Base-by-base conservation (phyloP, 2,329 filamentous ascomycete species). In the Paraphaeosphaeria minitans region DNA sequence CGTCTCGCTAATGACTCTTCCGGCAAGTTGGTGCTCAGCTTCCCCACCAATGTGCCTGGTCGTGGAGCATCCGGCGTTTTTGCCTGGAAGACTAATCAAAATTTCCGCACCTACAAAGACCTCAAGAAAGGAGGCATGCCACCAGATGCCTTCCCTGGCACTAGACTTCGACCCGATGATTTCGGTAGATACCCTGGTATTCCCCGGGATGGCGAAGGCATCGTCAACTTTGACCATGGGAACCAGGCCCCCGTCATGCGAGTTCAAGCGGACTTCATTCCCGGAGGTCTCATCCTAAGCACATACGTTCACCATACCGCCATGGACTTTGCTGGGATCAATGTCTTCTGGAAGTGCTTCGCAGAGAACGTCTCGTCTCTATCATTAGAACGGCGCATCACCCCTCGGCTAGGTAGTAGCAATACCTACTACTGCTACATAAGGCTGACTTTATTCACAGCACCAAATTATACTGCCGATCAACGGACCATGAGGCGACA, bases 281-380 rank as follows among this genome's bases (percentile, higher is more conserved):
- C 71, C 2, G 73, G 73, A 14, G 74, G 74, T 1, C 69, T 77
- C 10, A 67, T 74, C 2, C 52, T 77, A n/a, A 74, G 70, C 55
- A 69, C 69, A 35, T 75, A 75, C 56, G 64, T 67, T 50, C 71
- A 75, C 24, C 74, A 77, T 56, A 68, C 60, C 5, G 68, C 75
- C 1, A 62, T 69, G 24, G 74, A 77, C 53, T 74, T 70, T 31
- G 68, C 69, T 7, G 73, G 72, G 16, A 65, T 73, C 24, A 66
- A 61, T 2, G 60, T 61, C 7, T 73, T 75, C 49, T 74, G 69
- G 69, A 61, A 66, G 29, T 56, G 59, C 3, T 69, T 67, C 33
- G 64, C 67, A 24, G 53, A 66, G 19, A 68, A 72, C 24, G 67
- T 75, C 6, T 67, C 68, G 29, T 58, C 53, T 10, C 46, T 65